These are phyloP conservation scores for Tremella yokohamensis DNA, from an alignment of 768 basidiomycete species.

Conservation along the genomic window DNA sequence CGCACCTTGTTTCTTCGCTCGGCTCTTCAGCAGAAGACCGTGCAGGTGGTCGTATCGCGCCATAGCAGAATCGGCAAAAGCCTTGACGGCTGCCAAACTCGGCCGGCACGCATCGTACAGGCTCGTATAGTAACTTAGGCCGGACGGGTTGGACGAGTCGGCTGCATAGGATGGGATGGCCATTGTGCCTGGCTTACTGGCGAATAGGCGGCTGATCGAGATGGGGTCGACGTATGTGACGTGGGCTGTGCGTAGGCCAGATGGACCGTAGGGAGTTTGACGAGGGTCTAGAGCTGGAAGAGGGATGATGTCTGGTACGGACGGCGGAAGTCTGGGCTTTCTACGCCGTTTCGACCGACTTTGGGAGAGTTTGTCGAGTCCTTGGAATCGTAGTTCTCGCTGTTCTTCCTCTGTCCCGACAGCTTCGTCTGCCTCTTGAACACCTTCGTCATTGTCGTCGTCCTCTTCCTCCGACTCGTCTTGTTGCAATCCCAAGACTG, in stretches of 20 bases:
- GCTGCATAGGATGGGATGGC: background rate
- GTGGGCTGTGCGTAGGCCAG: slow-evolving; percentile 59
- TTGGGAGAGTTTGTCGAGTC: slow-evolving; percentile 15
- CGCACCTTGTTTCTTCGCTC: slow-evolving; percentile 56
- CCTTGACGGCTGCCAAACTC: slow-evolving; percentile 66
- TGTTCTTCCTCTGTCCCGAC: slow-evolving; percentile 48
- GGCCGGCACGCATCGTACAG: slow-evolving; percentile 69
- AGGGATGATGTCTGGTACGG: slow-evolving; percentile 59
- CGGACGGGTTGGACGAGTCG: slow-evolving; percentile 51
- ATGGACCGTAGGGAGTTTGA: slow-evolving; percentile 60
- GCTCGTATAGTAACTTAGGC: slow-evolving; percentile 68
- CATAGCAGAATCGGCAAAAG: slow-evolving; percentile 76
- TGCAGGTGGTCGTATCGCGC: slow-evolving; percentile 71
- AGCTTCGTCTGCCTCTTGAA: slow-evolving; percentile 24
- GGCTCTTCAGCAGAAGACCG: slow-evolving; percentile 46
- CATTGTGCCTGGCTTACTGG: slow-evolving; percentile 8
- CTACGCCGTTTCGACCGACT: slow-evolving; percentile 38
- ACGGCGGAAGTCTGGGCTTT: slow-evolving; percentile 36
- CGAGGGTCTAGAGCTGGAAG: slow-evolving; percentile 61
- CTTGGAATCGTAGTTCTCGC: slow-evolving; percentile 17
- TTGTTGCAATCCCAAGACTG: slow-evolving; percentile 21
- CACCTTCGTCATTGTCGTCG: slow-evolving; percentile 29
- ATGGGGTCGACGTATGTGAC: slow-evolving; percentile 68
- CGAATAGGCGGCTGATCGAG: slow-evolving; percentile 66
- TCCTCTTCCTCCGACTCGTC: slow-evolving; percentile 33